Evolutionary conservation across 768 basidiomycete species (phyloP), one percentile per base, ranked within the genome.

Genomic region (Baorangia bicolor): DNA sequence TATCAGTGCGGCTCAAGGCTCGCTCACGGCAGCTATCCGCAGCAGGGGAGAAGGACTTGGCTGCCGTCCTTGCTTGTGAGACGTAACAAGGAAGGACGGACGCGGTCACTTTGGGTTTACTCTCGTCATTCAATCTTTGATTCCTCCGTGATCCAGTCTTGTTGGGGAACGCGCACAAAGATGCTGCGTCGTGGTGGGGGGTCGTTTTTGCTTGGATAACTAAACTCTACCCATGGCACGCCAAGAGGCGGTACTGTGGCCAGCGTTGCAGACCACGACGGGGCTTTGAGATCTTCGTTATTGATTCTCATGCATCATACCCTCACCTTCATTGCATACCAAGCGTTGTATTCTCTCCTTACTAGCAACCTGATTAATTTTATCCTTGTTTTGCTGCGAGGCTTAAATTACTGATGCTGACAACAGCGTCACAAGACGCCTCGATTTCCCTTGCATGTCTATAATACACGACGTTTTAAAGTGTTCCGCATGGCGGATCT

Each of bases 1-100:
- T 61, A 5, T n/a, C 43, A 93, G 91, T 98, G 61, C 90, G 95
- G 16, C 76, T 98, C 58, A 96, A 95, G 70, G 92, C 95, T 16
- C 85, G 92, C 18, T 86, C 92, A 13, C 81, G 92, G 63, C 89
- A 94, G 58, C 78, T 98, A 33, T 82, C 88, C 48, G 92, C 91
- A 34, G 90, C 90, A 10, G 86, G 84, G 69, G 92, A 97, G 74
- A 88, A 84, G 65, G 95, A 95, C 60, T 78, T 98, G 60, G 90
- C 87, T 4, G 69, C 77, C 43, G 80, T 96, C 53, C 76, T 96
- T 33, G 74, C 77, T 0, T 68, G 68, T 23, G 73, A 64, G 48
- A 61, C 66, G 52, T 71, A 59, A 69, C 40, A 45, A 37, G 39
- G 43, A 45, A 37, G 39, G 43, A 52, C 21, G 28, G 47, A 9